Conservation (phyloP, 2,329 filamentous ascomycete genomes). For the Diaporthe aspalathi region DNA sequence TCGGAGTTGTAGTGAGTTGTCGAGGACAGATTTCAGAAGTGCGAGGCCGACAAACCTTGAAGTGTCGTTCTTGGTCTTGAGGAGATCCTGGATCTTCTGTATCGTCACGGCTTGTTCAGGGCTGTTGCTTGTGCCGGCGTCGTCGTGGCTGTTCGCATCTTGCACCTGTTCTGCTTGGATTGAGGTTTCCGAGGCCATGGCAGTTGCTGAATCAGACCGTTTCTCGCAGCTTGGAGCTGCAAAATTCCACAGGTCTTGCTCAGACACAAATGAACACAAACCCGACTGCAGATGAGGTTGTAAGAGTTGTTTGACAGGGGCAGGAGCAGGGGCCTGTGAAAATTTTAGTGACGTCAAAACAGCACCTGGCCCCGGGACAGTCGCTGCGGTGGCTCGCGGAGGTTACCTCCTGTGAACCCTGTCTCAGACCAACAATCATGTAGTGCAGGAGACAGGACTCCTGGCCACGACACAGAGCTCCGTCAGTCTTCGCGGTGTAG, state of each 20-base stretch:
- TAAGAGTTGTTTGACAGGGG: neutral
- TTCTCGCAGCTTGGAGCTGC: neutral
- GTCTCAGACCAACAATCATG: too few species aligned
- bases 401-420: too few species aligned
- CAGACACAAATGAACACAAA: neutral
- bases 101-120: conserved; percentile 44
- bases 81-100: conserved; percentile 65
- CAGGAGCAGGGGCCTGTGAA: neutral
- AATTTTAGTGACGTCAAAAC: conserved; percentile 31
- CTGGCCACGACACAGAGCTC: too few species aligned
- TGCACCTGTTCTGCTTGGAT: conserved; percentile 1
- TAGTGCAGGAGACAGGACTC: too few species aligned
- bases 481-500: too few species aligned
- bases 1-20: conserved; percentile 66
- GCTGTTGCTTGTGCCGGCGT: neutral
- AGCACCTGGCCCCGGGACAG: too few species aligned
- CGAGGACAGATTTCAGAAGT: conserved; percentile 73
- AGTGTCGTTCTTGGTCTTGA: conserved; percentile 73
- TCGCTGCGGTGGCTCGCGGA: too few species aligned
- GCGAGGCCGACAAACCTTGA: conserved; percentile 76
- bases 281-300: neutral
- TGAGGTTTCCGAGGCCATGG: conserved; percentile 6
- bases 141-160: neutral
- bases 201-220: neutral
- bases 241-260: neutral